Percentiles rank a stretch among this genome's conserved stretches.
Evolutionary conservation across 2,329 filamentous ascomycete genomes (phyloP).

Genomic region (Diaporthe citri): DNA sequence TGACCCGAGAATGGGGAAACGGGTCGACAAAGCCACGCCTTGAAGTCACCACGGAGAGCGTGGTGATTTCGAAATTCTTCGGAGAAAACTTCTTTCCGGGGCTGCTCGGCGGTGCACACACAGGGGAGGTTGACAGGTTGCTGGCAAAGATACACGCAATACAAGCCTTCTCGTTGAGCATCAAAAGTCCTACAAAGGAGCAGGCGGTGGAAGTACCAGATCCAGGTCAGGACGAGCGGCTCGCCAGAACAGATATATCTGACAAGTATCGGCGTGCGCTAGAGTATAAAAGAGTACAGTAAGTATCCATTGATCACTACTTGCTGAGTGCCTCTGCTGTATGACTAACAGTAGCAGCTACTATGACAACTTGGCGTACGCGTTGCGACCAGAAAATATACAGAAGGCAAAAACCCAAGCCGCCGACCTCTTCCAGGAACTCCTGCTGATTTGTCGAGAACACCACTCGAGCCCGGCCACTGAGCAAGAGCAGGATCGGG

Average conservation of each 20-base stretch:
- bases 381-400: slow-evolving; percentile 24
- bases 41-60: neutral
- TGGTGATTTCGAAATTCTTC: slow-evolving; percentile 21
- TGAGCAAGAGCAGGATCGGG: neutral
- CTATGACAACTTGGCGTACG: slow-evolving; percentile 18
- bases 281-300: slow-evolving; percentile 31
- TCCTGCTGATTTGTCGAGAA: neutral
- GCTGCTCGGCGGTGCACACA: slow-evolving; percentile 9
- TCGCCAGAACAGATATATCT: slow-evolving; percentile 30
- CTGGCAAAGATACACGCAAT: slow-evolving; percentile 39
- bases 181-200: slow-evolving; percentile 37
- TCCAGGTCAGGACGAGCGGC: slow-evolving; percentile 36
- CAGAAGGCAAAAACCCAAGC: slow-evolving; percentile 28
- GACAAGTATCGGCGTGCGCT: slow-evolving; percentile 20
- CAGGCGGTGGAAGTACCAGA: slow-evolving; percentile 32
- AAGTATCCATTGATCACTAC: neutral
- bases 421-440: slow-evolving; percentile 17
- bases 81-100: slow-evolving; percentile 6
- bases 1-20: slow-evolving; percentile 29
- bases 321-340: neutral
- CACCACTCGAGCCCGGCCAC: neutral
- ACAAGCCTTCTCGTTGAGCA: slow-evolving; percentile 36
- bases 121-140: slow-evolving; percentile 28
- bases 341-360: slow-evolving; percentile 37
- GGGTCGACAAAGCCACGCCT: slow-evolving; percentile 7